phyloP scores from a whole-genome alignment of 768 basidiomycete genomes.

The Collybia mongolica region DNA sequence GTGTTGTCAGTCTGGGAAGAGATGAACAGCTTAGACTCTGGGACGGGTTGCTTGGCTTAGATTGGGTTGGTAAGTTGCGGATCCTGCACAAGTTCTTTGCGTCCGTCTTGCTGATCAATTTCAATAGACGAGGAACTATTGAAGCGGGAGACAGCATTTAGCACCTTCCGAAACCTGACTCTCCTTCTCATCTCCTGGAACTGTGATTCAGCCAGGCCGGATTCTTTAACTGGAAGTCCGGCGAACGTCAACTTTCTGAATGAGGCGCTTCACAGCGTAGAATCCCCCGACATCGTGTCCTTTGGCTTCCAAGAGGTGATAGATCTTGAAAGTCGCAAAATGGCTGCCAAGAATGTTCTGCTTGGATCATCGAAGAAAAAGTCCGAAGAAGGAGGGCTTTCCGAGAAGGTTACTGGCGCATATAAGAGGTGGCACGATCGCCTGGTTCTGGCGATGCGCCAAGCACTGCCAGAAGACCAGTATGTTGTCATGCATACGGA shows the following conservation, averaged over 20 bases:
- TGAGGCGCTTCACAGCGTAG: conserved; percentile 70
- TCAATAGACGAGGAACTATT: conserved; percentile 68
- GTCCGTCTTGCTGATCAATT: background rate
- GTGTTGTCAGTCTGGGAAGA: conserved; percentile 72
- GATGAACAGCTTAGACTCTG: conserved; percentile 78
- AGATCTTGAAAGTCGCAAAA: conserved; percentile 89
- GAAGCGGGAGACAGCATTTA: conserved; percentile 74
- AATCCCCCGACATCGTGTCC: conserved; percentile 82
- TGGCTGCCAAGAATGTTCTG: conserved; percentile 90
- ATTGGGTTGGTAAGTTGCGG: conserved; percentile 78
- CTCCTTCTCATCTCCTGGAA: conserved; percentile 91
- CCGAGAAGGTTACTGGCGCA: conserved; percentile 82
- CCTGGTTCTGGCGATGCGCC: conserved; percentile 67
- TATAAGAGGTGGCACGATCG: conserved; percentile 91
- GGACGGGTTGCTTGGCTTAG: conserved; percentile 84
- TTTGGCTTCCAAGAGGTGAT: conserved; percentile 98
- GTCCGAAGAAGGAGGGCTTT: conserved; percentile 47
- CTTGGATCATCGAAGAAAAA: conserved; percentile 74
- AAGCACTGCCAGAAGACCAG: conserved; percentile 71
- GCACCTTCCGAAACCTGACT: conserved; percentile 74
- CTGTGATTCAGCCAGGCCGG: conserved; percentile 84
- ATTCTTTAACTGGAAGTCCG: conserved; percentile 58
- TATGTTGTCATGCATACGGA: conserved; percentile 84
- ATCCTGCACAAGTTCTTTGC: background rate
- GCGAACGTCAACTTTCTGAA: conserved; percentile 82